A percentile compares a stretch with the other conserved stretches of the same genome.
phyloP scores from a whole-genome alignment of 2,329 filamentous ascomycete genomes.

The Cladosporium phlei region DNA sequence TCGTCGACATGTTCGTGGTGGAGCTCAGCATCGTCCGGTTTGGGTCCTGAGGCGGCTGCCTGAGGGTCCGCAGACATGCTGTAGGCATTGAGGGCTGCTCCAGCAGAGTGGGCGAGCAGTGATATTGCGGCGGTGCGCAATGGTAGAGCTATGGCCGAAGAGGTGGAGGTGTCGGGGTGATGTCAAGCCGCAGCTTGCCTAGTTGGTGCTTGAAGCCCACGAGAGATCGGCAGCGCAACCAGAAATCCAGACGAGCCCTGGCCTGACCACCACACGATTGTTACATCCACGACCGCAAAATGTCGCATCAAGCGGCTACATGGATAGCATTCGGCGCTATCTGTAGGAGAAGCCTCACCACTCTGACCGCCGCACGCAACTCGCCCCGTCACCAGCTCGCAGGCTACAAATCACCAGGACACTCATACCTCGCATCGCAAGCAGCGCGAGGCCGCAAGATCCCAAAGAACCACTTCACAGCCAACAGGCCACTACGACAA shows the following conservation, averaged over 20 bases:
- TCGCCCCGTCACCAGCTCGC: conserved; percentile 16
- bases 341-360: conserved; percentile 20
- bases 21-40: conserved; percentile 4
- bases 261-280: no score
- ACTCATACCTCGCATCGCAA: conserved; percentile 19
- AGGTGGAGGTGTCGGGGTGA: conserved; percentile 1
- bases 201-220: no score
- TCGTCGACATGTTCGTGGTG: conserved; percentile 3
- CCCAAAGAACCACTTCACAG: conserved; percentile 25
- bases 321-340: conserved; percentile 26
- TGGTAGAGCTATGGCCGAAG: conserved; percentile 1
- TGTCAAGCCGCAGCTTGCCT: conserved; percentile 8
- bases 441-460: conserved; percentile 19
- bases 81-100: conserved; percentile 13
- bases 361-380: conserved; percentile 17
- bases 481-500: conserved; percentile 17
- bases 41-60: conserved; percentile 19
- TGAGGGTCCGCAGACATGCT: conserved; percentile 34
- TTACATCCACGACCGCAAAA: no score
- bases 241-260: no score
- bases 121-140: not conserved
- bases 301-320: conserved; percentile 21
- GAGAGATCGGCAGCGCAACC: not conserved
- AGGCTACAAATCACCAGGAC: conserved; percentile 15
- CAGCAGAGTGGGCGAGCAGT: not conserved